phyloP scores from a whole-genome alignment of 352 stramenopile genomes.

The Plasmopara halstedii region DNA sequence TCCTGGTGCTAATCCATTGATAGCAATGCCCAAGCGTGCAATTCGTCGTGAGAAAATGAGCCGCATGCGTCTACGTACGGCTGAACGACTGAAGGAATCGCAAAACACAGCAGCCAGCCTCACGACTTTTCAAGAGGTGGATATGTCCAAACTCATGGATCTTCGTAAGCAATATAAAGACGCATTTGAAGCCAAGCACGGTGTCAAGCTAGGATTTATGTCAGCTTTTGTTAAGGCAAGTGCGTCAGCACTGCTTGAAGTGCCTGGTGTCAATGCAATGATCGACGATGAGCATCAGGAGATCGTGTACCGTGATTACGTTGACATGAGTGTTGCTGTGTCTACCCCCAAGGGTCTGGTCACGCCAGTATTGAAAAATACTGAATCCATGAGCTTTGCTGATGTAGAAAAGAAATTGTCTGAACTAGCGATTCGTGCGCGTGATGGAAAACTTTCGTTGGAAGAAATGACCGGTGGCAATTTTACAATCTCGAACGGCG shows the following conservation, averaged over 20 bases:
- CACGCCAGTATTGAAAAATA: slow-evolving; percentile 98
- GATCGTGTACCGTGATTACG: slow-evolving; percentile 98
- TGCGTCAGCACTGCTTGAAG: slow-evolving; percentile 86
- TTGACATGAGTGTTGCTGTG: slow-evolving; percentile 97
- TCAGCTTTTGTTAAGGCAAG: slow-evolving; percentile 97
- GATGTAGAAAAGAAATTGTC: slow-evolving; percentile 96
- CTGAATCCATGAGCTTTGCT: slow-evolving; percentile 96
- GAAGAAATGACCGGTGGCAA: slow-evolving; percentile 51
- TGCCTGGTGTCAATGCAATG: slow-evolving; percentile 96
- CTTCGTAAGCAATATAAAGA: slow-evolving; percentile 93
- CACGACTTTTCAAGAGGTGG: slow-evolving; percentile 98
- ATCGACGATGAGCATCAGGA: slow-evolving; percentile 97
- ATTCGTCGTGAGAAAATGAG: slow-evolving; percentile 96
- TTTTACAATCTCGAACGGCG: slow-evolving; percentile 99
- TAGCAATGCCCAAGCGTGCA: slow-evolving; percentile 38
- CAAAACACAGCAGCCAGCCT: slow-evolving; percentile 98
- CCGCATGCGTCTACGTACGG: slow-evolving; percentile 96
- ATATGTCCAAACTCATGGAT: slow-evolving; percentile 97
- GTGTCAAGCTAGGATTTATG: slow-evolving; percentile 99
- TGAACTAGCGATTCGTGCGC: slow-evolving; percentile 83
- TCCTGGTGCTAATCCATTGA: slow-evolving; percentile 36
- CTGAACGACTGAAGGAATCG: slow-evolving; percentile 95
- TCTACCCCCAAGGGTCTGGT: slow-evolving; percentile 95
- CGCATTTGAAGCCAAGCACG: slow-evolving; percentile 96
- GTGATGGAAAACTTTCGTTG: slow-evolving; percentile 67